Percentiles rank a stretch among this genome's conserved stretches.
Evolutionary conservation across 1,284 basidiomycete genomes (phyloP).

Genomic region (Microbotryum silenes-acaulis): DNA sequence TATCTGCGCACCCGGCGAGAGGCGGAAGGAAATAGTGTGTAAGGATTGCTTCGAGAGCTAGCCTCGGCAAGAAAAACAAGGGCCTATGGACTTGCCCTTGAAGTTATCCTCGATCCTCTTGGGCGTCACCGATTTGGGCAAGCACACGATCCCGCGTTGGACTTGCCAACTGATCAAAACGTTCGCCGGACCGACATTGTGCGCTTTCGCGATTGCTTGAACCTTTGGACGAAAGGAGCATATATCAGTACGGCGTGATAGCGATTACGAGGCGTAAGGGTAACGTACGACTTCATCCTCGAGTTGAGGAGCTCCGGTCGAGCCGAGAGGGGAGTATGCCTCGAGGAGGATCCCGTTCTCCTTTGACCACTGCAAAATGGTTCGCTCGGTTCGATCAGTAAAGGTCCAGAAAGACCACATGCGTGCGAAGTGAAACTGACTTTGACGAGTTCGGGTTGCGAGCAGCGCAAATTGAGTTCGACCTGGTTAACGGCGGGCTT

Average conservation of each 20-base stretch:
- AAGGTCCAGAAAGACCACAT: not conserved
- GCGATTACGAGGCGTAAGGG: conserved; percentile 37
- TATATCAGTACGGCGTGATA: conserved; percentile 10
- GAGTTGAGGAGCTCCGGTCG: conserved; percentile 54
- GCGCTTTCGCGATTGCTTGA: conserved; percentile 45
- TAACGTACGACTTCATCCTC: conserved; percentile 48
- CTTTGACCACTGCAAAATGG: conserved; percentile 49
- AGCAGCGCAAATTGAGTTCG: conserved; percentile 72
- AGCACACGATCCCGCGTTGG: conserved; percentile 58
- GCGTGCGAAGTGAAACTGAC: conserved; percentile 26
- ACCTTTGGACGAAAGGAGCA: conserved; percentile 42
- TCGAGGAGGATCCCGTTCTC: conserved; percentile 63
- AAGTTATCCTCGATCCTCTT: conserved; percentile 64
- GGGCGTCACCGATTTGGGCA: conserved; percentile 69
- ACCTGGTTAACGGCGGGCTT: conserved; percentile 68
- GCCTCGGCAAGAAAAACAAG: conserved; percentile 39
- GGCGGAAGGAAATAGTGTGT: conserved; percentile 5
- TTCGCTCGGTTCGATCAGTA: not conserved
- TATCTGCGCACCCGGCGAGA: conserved; percentile 42
- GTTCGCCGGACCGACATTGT: conserved; percentile 54
- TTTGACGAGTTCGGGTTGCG: conserved; percentile 68
- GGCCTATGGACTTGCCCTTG: conserved; percentile 40
- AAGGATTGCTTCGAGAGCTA: conserved; percentile 27
- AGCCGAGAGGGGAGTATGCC: conserved; percentile 78
- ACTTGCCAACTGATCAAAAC: conserved; percentile 58